Evolutionary conservation across 345 rosid genomes (phyloP), one percentile per base, ranked within the genome.

Genomic region (Gossypium longicalyx): DNA sequence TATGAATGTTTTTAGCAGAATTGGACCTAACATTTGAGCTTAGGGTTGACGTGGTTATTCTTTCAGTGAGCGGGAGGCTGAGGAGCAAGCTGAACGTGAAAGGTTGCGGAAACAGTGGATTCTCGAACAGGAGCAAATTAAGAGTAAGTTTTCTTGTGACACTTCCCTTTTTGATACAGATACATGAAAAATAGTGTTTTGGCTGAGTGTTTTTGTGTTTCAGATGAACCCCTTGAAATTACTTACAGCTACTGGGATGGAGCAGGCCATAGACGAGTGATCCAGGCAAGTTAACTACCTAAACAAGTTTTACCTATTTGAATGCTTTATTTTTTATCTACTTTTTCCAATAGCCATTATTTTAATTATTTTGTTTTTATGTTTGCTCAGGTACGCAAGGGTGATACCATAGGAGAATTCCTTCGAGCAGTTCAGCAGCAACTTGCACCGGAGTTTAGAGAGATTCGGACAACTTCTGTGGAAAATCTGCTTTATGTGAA

Each of bases 171-270:
- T 63, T 38, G 8, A 20, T 10, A 9, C 38, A 29, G 48, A 53
- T 68, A 19, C 60, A 23, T 49, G n/a, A 61, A 80, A 48, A 47
- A 56, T 2, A 19, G 54, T 16, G 72, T 53, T 15, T 73, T 80
- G 73, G 83, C 49, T 23, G 17, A 53, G 23, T 76, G 23, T 47
- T 51, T 34, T 45, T 79, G 16, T 79, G 43, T 73, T 77, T 77
- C 86, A 96, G 99, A 86, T 75, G 99, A 96, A 83, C 92, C 97
- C 77, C 92, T 96, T 77, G 64, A 90, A 87, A 96, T 96, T 68
- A 96, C 99, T 75, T 96, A 96, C 87, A 96, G 98, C 79, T 93
- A 96, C 80, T 96, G 98, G 98, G 99, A 96, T 86, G 99, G 99
- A 72, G 86, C 97, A 6, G 99, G 98, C 41, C 99, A 96, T 76